Conservation (phyloP, 1,284 basidiomycete genomes). For the Sporisorium iseilematis-ciliati region DNA sequence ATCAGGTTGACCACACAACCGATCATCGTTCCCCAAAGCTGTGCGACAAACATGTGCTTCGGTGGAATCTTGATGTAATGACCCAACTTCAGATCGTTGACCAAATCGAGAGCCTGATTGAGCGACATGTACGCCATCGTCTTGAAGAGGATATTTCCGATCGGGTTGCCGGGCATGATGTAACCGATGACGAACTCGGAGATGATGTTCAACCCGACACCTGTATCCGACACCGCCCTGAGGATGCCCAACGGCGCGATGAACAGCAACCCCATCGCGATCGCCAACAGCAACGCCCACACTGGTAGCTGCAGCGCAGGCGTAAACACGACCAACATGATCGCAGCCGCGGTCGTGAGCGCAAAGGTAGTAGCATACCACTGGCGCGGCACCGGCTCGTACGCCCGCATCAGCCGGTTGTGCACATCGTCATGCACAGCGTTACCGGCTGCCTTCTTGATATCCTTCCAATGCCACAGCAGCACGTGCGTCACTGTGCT, state of each 20-base stretch:
- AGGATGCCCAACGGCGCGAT: constrained; percentile 72
- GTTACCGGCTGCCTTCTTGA: constrained; percentile 70
- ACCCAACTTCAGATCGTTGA: constrained; percentile 72
- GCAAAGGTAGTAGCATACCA: constrained; percentile 67
- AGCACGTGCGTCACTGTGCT: constrained; percentile 73
- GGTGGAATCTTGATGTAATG: constrained; percentile 70
- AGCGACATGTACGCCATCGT: constrained; percentile 71
- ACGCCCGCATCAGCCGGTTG: constrained; percentile 67
- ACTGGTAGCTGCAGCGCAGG: constrained; percentile 72
- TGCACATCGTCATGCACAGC: constrained; percentile 68
- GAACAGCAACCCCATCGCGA: constrained; percentile 71
- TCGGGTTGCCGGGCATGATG: constrained; percentile 73
- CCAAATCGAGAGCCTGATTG: constrained; percentile 70
- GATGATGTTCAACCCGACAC: constrained; percentile 71
- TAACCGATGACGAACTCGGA: constrained; percentile 72
- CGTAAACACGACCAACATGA: constrained; percentile 71
- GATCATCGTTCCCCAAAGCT: constrained; percentile 72
- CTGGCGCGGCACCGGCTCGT: constrained; percentile 61
- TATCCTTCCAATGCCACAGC: constrained; percentile 73
- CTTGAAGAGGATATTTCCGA: constrained; percentile 71
- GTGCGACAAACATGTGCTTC: constrained; percentile 72
- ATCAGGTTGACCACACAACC: constrained; percentile 71
- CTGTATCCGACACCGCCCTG: constrained; percentile 72
- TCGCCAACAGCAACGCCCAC: constrained; percentile 72
- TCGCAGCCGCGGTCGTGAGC: constrained; percentile 65